Evolutionary conservation across 768 basidiomycete genomes (phyloP).

Genomic region (Agrocybe pediades): DNA sequence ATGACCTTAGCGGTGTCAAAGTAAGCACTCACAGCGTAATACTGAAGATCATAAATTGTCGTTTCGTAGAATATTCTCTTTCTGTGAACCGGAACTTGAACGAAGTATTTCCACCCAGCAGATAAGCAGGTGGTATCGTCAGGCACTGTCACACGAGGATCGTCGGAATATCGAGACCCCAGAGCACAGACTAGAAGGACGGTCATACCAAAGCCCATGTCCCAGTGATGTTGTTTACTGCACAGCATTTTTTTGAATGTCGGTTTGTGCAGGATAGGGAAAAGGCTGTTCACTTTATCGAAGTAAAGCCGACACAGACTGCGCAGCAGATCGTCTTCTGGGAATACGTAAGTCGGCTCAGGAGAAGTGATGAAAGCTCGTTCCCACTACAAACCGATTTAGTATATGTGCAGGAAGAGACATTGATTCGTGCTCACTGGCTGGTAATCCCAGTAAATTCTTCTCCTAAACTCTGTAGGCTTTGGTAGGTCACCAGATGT

Average conservation of each 20-base stretch:
- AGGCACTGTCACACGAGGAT: conserved; percentile 35
- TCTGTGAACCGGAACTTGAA: conserved; percentile 62
- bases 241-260: conserved; percentile 55
- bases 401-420: neutral
- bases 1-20: conserved; percentile 25
- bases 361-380: conserved; percentile 21
- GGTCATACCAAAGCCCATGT: conserved; percentile 52
- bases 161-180: conserved; percentile 60
- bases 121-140: conserved; percentile 43
- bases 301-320: conserved; percentile 64
- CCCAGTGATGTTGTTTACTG: conserved; percentile 47
- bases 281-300: conserved; percentile 42
- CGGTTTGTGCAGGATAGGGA: conserved; percentile 70
- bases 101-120: conserved; percentile 62
- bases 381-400: conserved; percentile 36
- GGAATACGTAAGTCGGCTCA: conserved; percentile 40
- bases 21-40: conserved; percentile 49
- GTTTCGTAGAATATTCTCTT: conserved; percentile 59
- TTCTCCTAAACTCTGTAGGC: conserved; percentile 22
- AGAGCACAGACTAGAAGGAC: conserved; percentile 70
- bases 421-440: conserved; percentile 10
- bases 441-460: conserved; percentile 31
- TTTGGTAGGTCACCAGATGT: conserved; percentile 25
- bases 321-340: conserved; percentile 48
- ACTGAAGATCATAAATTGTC: conserved; percentile 71